Percentiles rank a stretch among this genome's conserved stretches.
phyloP scores from a whole-genome alignment of 352 stramenopile species.

The Labyrinthula sp. region DNA sequence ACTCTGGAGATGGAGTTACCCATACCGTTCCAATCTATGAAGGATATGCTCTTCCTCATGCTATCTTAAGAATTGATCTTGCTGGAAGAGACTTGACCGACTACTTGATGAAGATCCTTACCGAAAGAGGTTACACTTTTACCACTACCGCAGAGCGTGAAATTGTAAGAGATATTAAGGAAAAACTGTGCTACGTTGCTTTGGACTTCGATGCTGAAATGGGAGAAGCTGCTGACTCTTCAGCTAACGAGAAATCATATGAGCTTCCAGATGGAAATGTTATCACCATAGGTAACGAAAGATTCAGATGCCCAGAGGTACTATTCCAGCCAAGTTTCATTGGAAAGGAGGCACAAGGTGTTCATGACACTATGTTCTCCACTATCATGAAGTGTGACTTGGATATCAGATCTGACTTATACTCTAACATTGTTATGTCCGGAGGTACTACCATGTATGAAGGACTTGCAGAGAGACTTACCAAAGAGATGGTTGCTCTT shows the following conservation, averaged over 20 bases:
- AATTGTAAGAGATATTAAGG: constrained; percentile 86
- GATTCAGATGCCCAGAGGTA: constrained; percentile 47
- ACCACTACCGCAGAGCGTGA: constrained; percentile 60
- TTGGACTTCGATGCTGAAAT: constrained; percentile 73
- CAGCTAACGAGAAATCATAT: constrained; percentile 75
- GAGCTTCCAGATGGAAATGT: constrained; percentile 78
- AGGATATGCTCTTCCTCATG: constrained; percentile 67
- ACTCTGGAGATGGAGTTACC: constrained; percentile 66
- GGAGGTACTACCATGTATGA: constrained; percentile 65
- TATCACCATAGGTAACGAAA: constrained; percentile 54
- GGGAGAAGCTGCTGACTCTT: constrained; percentile 48
- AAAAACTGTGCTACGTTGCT: constrained; percentile 81
- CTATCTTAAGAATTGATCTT: constrained; percentile 65
- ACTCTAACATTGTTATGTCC: constrained; percentile 69
- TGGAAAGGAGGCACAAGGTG: constrained; percentile 48
- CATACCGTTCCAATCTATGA: constrained; percentile 84
- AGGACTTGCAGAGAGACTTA: constrained; percentile 58
- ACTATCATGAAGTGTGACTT: constrained; percentile 90
- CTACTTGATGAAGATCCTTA: constrained; percentile 40
- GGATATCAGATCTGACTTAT: constrained; percentile 75
- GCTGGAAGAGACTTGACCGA: constrained; percentile 61
- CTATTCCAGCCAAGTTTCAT: constrained; percentile 58
- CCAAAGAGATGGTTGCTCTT: constrained; percentile 60
- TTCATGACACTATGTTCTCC: constrained; percentile 61
- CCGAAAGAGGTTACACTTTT: constrained; percentile 51